Evolutionary conservation across 306 rosid genomes (phyloP).

Genomic region (Astragalus membranaceus): DNA sequence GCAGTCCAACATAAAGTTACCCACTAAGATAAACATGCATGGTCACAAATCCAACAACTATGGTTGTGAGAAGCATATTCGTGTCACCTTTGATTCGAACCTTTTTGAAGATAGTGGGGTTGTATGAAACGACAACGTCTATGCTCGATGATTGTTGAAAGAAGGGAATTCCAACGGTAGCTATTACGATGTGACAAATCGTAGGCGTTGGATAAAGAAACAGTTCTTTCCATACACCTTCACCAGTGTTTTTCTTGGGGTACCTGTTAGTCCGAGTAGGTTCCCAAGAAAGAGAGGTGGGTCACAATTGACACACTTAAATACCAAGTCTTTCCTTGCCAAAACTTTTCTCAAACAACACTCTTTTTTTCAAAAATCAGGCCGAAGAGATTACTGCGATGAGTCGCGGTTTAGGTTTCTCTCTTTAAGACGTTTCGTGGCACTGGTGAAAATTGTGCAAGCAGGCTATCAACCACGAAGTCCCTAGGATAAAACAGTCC

Average conservation of each 20-base stretch:
- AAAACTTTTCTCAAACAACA: too few species aligned
- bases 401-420: slow-evolving; percentile 31
- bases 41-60: slow-evolving; percentile 67
- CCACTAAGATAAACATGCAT: slow-evolving; percentile 55
- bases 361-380: too few species aligned
- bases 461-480: too few species aligned
- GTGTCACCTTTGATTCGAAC: slow-evolving; percentile 42
- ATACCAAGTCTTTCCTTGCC: too few species aligned
- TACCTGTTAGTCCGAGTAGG: too few species aligned
- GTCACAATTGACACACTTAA: too few species aligned
- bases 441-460: too few species aligned
- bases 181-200: slow-evolving; percentile 56
- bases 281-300: too few species aligned
- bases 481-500: too few species aligned
- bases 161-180: slow-evolving; percentile 58
- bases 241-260: too few species aligned
- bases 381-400: too few species aligned
- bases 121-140: slow-evolving; percentile 71
- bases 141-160: slow-evolving; percentile 70
- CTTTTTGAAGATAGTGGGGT: slow-evolving; percentile 56
- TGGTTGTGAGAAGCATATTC: slow-evolving; percentile 39
- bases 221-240: too few species aligned
- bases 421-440: slow-evolving; percentile 40
- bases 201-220: slow-evolving; percentile 62
- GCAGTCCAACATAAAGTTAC: slow-evolving; percentile 53